Conservation (phyloP, 2,329 filamentous ascomycete species). For the Fusarium oligoseptatum region DNA sequence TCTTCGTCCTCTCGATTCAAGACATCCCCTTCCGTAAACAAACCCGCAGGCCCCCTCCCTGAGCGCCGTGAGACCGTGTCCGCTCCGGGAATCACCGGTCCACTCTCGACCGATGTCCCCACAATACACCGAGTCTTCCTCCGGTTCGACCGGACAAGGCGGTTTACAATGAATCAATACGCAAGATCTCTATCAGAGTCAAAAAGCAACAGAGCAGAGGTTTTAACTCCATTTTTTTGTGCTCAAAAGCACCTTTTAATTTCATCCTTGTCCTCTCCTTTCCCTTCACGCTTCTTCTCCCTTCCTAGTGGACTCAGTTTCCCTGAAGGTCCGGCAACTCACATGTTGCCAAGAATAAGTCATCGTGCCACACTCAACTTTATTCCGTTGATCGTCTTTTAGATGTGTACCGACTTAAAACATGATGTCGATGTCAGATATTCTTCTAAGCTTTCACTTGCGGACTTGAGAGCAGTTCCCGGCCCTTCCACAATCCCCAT, state of each 20-base stretch:
- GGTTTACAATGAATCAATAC: rapidly evolving
- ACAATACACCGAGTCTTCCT: background rate
- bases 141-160: background rate
- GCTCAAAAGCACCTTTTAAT: background rate
- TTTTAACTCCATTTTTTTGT: background rate
- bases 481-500: background rate
- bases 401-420: background rate
- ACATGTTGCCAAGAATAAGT: background rate
- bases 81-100: background rate
- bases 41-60: background rate
- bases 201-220: background rate
- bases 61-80: background rate
- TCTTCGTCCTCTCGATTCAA: background rate
- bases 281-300: background rate
- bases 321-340: background rate
- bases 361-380: background rate
- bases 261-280: background rate
- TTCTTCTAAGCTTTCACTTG: too few species aligned
- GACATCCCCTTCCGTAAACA: rapidly evolving
- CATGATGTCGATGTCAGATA: background rate
- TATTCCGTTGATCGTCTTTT: background rate
- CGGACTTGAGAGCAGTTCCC: background rate
- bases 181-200: background rate
- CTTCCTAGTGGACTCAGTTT: background rate
- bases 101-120: background rate